Evolutionary conservation across 441 rosid genomes (phyloP).

Genomic region (Isatis lusitanica): DNA sequence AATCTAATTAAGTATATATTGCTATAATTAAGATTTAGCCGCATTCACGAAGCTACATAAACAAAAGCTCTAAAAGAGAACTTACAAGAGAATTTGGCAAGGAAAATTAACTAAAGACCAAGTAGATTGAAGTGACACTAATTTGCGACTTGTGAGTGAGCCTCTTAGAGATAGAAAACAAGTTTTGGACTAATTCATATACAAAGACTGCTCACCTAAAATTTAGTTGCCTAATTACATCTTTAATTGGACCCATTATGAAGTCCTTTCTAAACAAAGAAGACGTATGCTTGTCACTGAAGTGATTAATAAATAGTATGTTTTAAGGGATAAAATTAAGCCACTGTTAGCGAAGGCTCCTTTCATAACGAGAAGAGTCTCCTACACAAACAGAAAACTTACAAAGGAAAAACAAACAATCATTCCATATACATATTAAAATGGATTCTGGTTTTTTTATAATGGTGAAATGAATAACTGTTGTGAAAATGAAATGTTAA

Average conservation of each 20-base stretch:
- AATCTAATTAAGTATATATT: too few species aligned
- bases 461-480: neutral
- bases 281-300: constrained; percentile 12
- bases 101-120: neutral
- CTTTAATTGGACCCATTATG: constrained; percentile 7
- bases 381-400: neutral
- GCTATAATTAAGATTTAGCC: too few species aligned
- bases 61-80: neutral
- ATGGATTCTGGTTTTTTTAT: too few species aligned
- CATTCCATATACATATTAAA: too few species aligned
- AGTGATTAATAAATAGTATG: constrained; percentile 17
- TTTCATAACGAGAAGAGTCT: neutral
- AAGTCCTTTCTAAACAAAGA: constrained; percentile 18
- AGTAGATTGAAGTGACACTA: constrained; percentile 14
- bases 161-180: neutral
- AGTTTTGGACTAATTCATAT: constrained; percentile 4
- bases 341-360: neutral
- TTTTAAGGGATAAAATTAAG: neutral
- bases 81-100: neutral
- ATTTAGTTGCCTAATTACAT: constrained; percentile 14
- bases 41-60: too few species aligned
- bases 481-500: neutral
- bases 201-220: constrained; percentile 28
- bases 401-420: neutral
- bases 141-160: constrained; percentile 1